Percentiles rank a stretch among this genome's conserved stretches.
These are phyloP conservation scores for Penicillium sp. DNA, from an alignment of 2,329 filamentous ascomycete species.

Conservation along the genomic window DNA sequence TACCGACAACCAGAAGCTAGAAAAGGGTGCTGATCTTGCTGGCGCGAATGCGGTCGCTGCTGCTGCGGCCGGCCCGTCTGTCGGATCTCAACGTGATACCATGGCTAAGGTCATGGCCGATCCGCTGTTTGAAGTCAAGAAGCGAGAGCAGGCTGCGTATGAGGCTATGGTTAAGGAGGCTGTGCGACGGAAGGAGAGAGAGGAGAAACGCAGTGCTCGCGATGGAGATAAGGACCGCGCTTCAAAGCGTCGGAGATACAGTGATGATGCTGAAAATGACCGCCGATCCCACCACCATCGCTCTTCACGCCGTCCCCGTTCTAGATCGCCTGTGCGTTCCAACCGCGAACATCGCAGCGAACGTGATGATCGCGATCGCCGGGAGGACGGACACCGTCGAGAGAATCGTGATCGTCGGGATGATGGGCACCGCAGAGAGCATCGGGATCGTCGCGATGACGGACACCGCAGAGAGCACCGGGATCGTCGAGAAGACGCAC, in stretches of 20 bases:
- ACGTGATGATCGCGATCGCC: conserved; percentile 22
- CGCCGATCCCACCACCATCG: conserved; percentile 20
- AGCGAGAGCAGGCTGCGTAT: conserved; percentile 79
- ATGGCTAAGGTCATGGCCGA: conserved; percentile 86
- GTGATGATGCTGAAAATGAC: conserved; percentile 24
- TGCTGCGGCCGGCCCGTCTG: conserved; percentile 44
- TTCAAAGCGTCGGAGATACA: conserved; percentile 24
- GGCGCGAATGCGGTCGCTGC: conserved; percentile 17
- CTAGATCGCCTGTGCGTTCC: conserved; percentile 26
- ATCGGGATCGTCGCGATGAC: conserved; percentile 15
- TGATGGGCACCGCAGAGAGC: conserved; percentile 16
- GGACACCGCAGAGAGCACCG: conserved; percentile 9
- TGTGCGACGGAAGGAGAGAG: conserved; percentile 30
- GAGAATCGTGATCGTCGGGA: conserved; percentile 19
- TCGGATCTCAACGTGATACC: conserved; percentile 74
- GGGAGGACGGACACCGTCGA: conserved; percentile 17
- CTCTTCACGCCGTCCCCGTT: conserved; percentile 25
- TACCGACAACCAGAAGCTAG: conserved; percentile 69
- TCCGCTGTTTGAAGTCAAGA: conserved; percentile 88
- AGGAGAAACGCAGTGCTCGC: conserved; percentile 22
- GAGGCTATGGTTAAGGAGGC: conserved; percentile 53
- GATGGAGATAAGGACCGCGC: conserved; percentile 18
- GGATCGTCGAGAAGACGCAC: not conserved
- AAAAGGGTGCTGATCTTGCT: conserved; percentile 59
- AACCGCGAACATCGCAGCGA: conserved; percentile 26